Evolutionary conservation across 495 filamentous ascomycete species (phyloP).

Genomic region (Talaromyces stipitatus): DNA sequence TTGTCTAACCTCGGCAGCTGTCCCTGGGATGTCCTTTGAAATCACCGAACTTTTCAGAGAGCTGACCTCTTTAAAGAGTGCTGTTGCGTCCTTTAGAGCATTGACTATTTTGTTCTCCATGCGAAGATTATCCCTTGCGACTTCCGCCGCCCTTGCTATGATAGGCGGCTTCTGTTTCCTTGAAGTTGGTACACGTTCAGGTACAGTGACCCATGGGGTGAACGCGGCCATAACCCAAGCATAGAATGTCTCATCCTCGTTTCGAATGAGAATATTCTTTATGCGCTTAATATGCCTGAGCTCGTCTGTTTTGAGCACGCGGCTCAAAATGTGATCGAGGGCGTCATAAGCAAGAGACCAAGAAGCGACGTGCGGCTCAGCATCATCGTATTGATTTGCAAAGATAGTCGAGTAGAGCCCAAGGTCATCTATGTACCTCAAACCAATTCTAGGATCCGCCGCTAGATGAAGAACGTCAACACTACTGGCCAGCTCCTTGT

Average conservation of each 20-base stretch:
- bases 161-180: slow-evolving; percentile 40
- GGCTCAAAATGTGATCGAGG: slow-evolving; percentile 13
- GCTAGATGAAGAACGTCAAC: slow-evolving; percentile 31
- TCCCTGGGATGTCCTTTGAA: slow-evolving; percentile 19
- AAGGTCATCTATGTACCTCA: slow-evolving; percentile 67
- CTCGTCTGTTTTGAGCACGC: slow-evolving; percentile 15
- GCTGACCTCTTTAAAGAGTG: slow-evolving; percentile 51
- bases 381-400: slow-evolving; percentile 37
- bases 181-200: slow-evolving; percentile 29
- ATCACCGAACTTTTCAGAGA: slow-evolving; percentile 43
- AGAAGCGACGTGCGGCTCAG: slow-evolving; percentile 35
- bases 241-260: slow-evolving; percentile 52
- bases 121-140: slow-evolving; percentile 72
- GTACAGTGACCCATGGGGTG: slow-evolving; percentile 64
- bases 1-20: slow-evolving; percentile 36
- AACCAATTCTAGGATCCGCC: slow-evolving; percentile 56
- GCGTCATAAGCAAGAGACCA: slow-evolving; percentile 35
- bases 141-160: slow-evolving; percentile 39
- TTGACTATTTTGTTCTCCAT: slow-evolving; percentile 63
- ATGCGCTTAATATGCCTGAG: slow-evolving; percentile 14
- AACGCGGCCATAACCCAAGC: slow-evolving; percentile 73
- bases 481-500: not conserved
- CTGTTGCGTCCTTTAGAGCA: slow-evolving; percentile 56
- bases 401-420: slow-evolving; percentile 77
- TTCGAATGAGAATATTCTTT: slow-evolving; percentile 47